Base-by-base conservation (phyloP, 202 grass and related monocot genomes). In the Schoenoplectus triqueter region DNA sequence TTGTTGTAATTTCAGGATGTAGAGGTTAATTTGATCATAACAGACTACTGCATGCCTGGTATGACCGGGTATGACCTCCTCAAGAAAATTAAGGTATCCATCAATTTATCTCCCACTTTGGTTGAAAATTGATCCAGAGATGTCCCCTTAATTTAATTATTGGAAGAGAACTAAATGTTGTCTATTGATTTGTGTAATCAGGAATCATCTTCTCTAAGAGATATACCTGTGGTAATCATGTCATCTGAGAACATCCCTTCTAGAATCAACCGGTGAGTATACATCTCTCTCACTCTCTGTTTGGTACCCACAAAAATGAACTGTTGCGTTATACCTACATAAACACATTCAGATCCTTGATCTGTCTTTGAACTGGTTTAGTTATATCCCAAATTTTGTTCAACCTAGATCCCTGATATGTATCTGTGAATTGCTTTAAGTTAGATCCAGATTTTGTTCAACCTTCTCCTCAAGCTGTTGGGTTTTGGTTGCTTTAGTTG, bases 41-140 rank as follows among this genome's bases (percentile, higher is more conserved):
- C 95, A 5, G 95, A 98, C 81, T 98, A 98, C 51, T 95, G 92
- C 87, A 98, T 98, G 95, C 95, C 95, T 21, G 92, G 91, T 22
- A 98, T 98, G 91, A 95, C 95, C 14, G 95, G 95, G 3, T 98
- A 95, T 51, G 95, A 98, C 63, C 88, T 97, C 10, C 94, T 97
- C 18, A 93, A 87, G 82, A 97, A 93, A 88, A 85, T 97, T 81
- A 97, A 97, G 94, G 93, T 96, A 89, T 7, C 1, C 31, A 48
- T 11, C 10, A 7, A 6, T 41, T 50, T 18, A 72, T 42, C 14
- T 2, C 9, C 7, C 66, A 31, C 31, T 66, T 0, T 10, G 22
- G 59, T 86, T 52, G 1, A 64, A 54, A 44, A 1, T 68, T 41
- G 8, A 68, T 21, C 19, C 84, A 59, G 7, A 5, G 61, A 18